Percentiles rank a stretch among this genome's conserved stretches.
phyloP scores from a whole-genome alignment of 169 alveolate species.

The Cryptosporidium sp. region DNA sequence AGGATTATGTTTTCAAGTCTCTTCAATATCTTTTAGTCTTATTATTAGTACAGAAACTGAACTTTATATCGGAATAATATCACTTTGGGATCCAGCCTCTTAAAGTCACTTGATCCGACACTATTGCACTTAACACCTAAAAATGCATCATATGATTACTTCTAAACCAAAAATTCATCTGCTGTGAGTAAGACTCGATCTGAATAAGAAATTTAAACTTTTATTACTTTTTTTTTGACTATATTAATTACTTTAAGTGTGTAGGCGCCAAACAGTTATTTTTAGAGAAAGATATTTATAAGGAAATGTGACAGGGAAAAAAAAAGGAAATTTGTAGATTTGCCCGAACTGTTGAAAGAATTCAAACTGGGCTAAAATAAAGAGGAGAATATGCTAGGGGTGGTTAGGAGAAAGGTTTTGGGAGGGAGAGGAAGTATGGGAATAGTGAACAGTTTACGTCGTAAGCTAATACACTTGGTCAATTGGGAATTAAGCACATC shows the following conservation, averaged over 20 bases:
- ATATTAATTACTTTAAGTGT: not conserved
- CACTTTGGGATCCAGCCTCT: not conserved
- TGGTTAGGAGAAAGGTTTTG: not conserved
- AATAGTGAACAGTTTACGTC: constrained; percentile 40
- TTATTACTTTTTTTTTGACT: not conserved
- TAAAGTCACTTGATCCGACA: no score
- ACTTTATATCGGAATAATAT: no score
- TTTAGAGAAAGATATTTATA: not conserved
- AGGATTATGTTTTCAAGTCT: not conserved
- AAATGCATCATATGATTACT: not conserved
- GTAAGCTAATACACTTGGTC: constrained; percentile 39
- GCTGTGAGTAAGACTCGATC: not conserved
- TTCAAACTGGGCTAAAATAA: not conserved
- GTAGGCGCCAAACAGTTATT: constrained; percentile 10
- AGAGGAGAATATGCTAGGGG: not conserved
- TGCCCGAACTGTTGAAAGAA: not conserved
- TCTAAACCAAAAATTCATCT: not conserved
- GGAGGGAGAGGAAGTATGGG: constrained; percentile 72
- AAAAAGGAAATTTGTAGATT: constrained; percentile 18
- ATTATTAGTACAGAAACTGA: not conserved
- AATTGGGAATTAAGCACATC: constrained; percentile 60
- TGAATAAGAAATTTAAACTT: not conserved
- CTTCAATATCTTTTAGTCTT: no score
- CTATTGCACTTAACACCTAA: not conserved
- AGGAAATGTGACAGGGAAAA: not conserved